A percentile compares a stretch with the other conserved stretches of the same genome.
phyloP scores from a whole-genome alignment of 1,284 basidiomycete genomes.

The Rhodotorula sp. region DNA sequence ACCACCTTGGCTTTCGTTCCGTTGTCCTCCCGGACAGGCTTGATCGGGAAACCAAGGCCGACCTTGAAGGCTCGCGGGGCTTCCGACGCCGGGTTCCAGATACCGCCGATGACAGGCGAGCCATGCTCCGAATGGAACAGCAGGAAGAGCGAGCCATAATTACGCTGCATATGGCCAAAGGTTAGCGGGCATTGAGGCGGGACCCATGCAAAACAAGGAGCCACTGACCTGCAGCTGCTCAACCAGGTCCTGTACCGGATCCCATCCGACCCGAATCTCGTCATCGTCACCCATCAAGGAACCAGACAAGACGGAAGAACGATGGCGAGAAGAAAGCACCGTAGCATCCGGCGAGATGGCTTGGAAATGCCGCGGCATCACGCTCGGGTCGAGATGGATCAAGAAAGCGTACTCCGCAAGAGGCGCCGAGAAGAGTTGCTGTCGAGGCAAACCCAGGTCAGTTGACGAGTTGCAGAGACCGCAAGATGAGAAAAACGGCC shows the following conservation, averaged over 20 bases:
- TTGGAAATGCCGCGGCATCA: slow-evolving; percentile 67
- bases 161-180: slow-evolving; percentile 41
- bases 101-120: slow-evolving; percentile 71
- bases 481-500: slow-evolving; percentile 15
- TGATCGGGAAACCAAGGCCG: slow-evolving; percentile 72
- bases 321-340: slow-evolving; percentile 54
- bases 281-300: slow-evolving; percentile 43
- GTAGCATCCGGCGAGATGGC: slow-evolving; percentile 49
- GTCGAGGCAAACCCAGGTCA: slow-evolving; percentile 3
- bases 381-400: slow-evolving; percentile 65
- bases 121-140: slow-evolving; percentile 85
- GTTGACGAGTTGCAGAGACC: neutral
- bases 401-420: slow-evolving; percentile 81
- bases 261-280: slow-evolving; percentile 65
- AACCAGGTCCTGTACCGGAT: slow-evolving; percentile 70
- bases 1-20: slow-evolving; percentile 60
- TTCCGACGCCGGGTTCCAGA: slow-evolving; percentile 73
- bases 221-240: slow-evolving; percentile 65
- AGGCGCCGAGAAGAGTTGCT: slow-evolving; percentile 82
- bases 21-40: slow-evolving; percentile 51
- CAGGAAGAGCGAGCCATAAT: slow-evolving; percentile 71
- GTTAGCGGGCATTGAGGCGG: neutral
- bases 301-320: slow-evolving; percentile 45
- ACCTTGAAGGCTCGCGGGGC: slow-evolving; percentile 68
- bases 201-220: neutral